Percentiles rank a stretch among this genome's conserved stretches.
These are phyloP conservation scores for Voacanga thouarsii DNA, from an alignment of 257 asterid genomes.

Conservation along the genomic window DNA sequence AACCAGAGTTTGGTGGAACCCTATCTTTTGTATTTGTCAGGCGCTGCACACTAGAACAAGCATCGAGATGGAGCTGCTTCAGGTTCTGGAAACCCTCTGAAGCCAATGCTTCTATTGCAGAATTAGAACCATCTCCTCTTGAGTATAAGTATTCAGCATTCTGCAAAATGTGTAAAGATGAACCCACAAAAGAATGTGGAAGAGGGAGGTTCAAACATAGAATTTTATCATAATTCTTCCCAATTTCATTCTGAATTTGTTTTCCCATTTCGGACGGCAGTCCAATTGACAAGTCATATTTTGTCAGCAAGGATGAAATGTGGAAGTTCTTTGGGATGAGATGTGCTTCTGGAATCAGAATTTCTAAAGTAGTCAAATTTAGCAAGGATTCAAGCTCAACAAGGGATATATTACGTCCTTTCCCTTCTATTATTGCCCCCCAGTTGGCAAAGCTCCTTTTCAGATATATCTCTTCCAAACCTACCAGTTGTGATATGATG, in stretches of 20 bases:
- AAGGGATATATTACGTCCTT: conserved; percentile 6
- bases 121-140: conserved; percentile 2
- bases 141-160: conserved; percentile 9
- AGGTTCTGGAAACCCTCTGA: conserved; percentile 6
- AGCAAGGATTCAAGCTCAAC: conserved; percentile 11
- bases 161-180: conserved; percentile 1
- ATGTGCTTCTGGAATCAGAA: neutral
- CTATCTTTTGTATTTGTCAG: neutral
- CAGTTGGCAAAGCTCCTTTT: neutral
- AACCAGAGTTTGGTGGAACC: neutral
- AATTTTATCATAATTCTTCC: conserved; percentile 3
- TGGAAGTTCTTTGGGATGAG: neutral
- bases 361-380: conserved; percentile 2
- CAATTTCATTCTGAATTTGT: neutral
- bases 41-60: neutral
- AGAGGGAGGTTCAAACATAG: neutral
- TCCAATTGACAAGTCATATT: conserved; percentile 4
- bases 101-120: neutral
- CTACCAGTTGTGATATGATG: conserved; percentile 12
- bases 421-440: conserved; percentile 9
- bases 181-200: conserved; percentile 1
- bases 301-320: neutral
- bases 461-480: conserved; percentile 23
- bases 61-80: neutral
- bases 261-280: neutral